Base-by-base conservation (phyloP, 139 green algal genomes). In the Raphidocelis subcapitata region DNA sequence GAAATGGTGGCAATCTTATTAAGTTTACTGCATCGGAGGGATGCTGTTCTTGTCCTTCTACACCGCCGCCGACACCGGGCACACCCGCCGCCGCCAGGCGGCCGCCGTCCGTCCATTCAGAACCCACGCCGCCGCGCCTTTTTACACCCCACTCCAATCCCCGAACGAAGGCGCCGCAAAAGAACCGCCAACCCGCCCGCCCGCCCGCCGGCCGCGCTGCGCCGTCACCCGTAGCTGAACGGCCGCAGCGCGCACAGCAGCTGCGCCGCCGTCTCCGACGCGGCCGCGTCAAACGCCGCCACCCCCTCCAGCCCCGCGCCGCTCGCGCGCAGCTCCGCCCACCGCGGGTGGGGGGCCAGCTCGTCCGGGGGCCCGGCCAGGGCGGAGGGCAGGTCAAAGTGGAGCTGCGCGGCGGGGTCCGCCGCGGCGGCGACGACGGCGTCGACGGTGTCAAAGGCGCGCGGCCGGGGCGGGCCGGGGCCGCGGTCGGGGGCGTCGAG, bases 401-500 rank as follows among this genome's bases (percentile, higher is more conserved):
- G 85, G 44, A 87, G 47, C 67, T 83, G 75, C 26, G 31, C 33
- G 35, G 37, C 26, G 20, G 46, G 28, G 15, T 79, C 55, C 28
- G 28, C 44, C 10, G 32, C 62, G 26, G 57, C 62, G 36, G 73
- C 82, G 54, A 79, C 55, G 3, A 85, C 75, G 10, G 35, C 62
- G 55, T 88, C 80, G 37, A 84, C 77, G 8, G 66, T 81, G 28
- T 74, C 79, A 46, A 84, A 76, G 21, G 74, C 79, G 10, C 80
- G 82, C 51, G 89, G 65, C 14, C 31, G 62, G 0, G 79, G 75
- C 54, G 82, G 86, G 4, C 72, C 55, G 3, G 72, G 26, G 1
- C 74, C 71, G 29, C 65, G 67, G 76, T 94, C 66, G 41, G 86
- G 59, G 0, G 85, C 85, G 20, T 90, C 80, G 23, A 67, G 75